phyloP scores from a whole-genome alignment of 2,329 filamentous ascomycete genomes.

The Colletotrichum theobromicola region DNA sequence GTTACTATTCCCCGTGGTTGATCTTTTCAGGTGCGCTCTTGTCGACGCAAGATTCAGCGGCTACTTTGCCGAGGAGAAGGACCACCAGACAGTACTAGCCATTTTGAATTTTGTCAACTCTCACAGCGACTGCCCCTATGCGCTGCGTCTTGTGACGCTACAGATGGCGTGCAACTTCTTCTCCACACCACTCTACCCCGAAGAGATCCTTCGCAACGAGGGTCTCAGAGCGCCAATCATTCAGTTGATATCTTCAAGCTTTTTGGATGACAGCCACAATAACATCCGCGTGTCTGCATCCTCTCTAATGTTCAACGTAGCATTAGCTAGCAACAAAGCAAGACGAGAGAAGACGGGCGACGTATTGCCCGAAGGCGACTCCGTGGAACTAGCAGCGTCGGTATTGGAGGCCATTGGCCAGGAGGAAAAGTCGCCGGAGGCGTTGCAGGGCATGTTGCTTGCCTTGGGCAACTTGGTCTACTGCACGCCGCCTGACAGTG shows the following conservation, averaged over 20 bases:
- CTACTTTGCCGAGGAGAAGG: constrained; percentile 79
- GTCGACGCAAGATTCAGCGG: constrained; percentile 80
- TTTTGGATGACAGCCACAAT: constrained; percentile 77
- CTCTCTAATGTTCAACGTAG: constrained; percentile 83
- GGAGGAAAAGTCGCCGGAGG: constrained; percentile 69
- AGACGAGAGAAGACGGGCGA: constrained; percentile 63
- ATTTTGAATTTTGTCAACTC: constrained; percentile 66
- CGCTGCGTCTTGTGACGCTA: constrained; percentile 80
- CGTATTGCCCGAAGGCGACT: constrained; percentile 69
- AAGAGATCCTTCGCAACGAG: constrained; percentile 61
- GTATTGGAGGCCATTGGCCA: constrained; percentile 74
- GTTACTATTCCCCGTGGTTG: constrained; percentile 80
- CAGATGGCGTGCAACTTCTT: constrained; percentile 89
- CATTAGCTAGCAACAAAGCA: constrained; percentile 70
- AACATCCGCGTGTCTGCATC: constrained; percentile 83
- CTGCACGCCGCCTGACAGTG: constrained; percentile 70
- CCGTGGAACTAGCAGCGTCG: constrained; percentile 83
- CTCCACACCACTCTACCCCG: constrained; percentile 72
- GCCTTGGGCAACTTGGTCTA: constrained; percentile 81
- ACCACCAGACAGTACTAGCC: constrained; percentile 65
- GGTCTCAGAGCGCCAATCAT: constrained; percentile 64
- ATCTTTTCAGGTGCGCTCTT: constrained; percentile 80
- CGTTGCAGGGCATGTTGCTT: constrained; percentile 76
- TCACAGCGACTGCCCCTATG: constrained; percentile 72
- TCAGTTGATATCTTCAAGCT: constrained; percentile 74